A percentile compares a stretch with the other conserved stretches of the same genome.
phyloP scores from a whole-genome alignment of 176 grass and related monocot genomes.

The Oryza officinalis region DNA sequence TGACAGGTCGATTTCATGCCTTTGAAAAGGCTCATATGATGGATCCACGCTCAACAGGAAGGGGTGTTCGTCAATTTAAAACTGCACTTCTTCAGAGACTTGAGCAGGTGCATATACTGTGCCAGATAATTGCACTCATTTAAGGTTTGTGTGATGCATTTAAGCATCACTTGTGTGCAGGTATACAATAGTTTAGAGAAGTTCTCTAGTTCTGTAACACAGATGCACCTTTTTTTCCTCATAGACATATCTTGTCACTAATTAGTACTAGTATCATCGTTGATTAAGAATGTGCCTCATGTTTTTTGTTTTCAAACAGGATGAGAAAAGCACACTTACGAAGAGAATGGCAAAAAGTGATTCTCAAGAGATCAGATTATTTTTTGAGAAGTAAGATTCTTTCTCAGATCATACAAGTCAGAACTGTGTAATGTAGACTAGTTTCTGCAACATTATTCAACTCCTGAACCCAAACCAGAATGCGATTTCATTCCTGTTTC shows the following conservation, averaged over 20 bases:
- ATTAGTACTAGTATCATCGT: slow-evolving; percentile 7
- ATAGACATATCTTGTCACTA: not conserved
- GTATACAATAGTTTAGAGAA: slow-evolving; percentile 8
- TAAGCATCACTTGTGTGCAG: not conserved
- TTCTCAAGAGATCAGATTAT: slow-evolving; percentile 77
- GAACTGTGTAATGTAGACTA: not conserved
- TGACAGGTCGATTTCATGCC: slow-evolving; percentile 87
- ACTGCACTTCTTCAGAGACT: slow-evolving; percentile 86
- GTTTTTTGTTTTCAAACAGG: slow-evolving; percentile 54
- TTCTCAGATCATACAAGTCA: slow-evolving; percentile 8
- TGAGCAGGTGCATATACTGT: slow-evolving; percentile 64
- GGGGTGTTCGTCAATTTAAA: slow-evolving; percentile 92
- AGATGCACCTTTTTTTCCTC: not conserved
- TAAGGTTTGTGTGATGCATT: slow-evolving; percentile 20
- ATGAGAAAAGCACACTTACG: slow-evolving; percentile 52
- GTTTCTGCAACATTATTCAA: slow-evolving; percentile 1
- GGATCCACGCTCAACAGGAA: slow-evolving; percentile 65
- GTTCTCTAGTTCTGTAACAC: slow-evolving; percentile 4
- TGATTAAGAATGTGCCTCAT: slow-evolving; percentile 30
- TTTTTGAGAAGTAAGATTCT: slow-evolving; percentile 66
- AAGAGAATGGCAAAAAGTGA: slow-evolving; percentile 78
- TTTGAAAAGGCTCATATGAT: slow-evolving; percentile 85
- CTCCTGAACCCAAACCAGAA: not conserved
- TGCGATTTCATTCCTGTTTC: slow-evolving; percentile 11
- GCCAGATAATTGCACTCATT: slow-evolving; percentile 21